These are phyloP conservation scores for Ambrosia artemisiifolia DNA, from an alignment of 129 eudicot genomes.

Conservation along the genomic window DNA sequence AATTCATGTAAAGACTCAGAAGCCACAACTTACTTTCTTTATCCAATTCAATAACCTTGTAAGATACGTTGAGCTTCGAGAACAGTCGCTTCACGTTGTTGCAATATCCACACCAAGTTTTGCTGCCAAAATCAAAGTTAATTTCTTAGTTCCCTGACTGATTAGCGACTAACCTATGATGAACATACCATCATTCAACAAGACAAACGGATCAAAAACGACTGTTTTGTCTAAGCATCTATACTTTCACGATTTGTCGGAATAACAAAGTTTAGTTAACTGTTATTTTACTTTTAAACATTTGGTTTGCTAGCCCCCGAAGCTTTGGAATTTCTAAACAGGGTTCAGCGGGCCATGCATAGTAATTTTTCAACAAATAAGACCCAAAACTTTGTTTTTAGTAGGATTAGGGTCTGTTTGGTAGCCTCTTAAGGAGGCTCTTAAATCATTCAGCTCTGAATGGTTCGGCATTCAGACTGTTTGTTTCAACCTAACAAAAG, in stretches of 20 bases:
- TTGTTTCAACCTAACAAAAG: too few species aligned
- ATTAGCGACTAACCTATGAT: background rate
- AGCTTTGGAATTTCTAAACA: too few species aligned
- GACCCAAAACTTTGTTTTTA: too few species aligned
- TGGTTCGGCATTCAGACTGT: too few species aligned
- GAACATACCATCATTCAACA: background rate
- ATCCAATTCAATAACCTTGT: constrained; percentile 71
- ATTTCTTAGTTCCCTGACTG: background rate
- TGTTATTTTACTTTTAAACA: too few species aligned
- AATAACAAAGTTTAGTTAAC: background rate
- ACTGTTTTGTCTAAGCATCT: background rate
- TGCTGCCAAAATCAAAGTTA: constrained; percentile 42
- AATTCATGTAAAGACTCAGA: too few species aligned
- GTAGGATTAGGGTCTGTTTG: too few species aligned
- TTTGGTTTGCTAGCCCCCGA: too few species aligned
- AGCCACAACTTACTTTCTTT: constrained; percentile 86
- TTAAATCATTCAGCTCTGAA: too few species aligned
- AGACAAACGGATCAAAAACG: background rate
- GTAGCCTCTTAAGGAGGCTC: too few species aligned
- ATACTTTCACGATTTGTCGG: background rate
- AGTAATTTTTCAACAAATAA: too few species aligned
- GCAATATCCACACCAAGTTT: constrained; percentile 80
- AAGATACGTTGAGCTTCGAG: constrained; percentile 57
- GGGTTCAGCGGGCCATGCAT: too few species aligned
- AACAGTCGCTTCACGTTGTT: constrained; percentile 62